Evolutionary conservation across 2,329 filamentous ascomycete species (phyloP), one percentile per base, ranked within the genome.

Genomic region (Phyllachora maydis): DNA sequence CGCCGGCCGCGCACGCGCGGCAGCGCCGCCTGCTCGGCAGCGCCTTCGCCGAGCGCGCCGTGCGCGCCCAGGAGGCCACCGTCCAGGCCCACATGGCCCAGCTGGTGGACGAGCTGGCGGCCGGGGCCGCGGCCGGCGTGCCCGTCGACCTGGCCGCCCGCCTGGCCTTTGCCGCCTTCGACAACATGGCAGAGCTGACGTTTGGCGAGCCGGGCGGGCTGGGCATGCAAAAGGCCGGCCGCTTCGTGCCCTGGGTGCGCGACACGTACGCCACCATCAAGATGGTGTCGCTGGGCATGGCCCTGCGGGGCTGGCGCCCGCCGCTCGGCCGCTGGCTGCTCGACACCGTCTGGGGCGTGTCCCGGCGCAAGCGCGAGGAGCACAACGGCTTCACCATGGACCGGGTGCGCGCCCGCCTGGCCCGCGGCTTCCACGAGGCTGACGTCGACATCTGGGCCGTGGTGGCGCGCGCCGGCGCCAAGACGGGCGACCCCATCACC

Each of bases 171-270:
- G 19, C 22, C 3, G 19, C 22, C 3, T 26, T 26, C 14, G 24
- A 26, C 15, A 21, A 22, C 8, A 22, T 26, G 24, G 24, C 32
- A 5, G 33, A 38, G 14, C 29, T 40, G 2, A 20, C 26, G 18
- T 40, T 40, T 22, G 36, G 36, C 3, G 27, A 21, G 12, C 38
- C 35, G 2, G n/a, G n/a, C n/a, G n/a, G n/a, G n/a, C 38, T 40
- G 23, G 24, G 38, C 19, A 28, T 34, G 14, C 37, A 40, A 18
- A 35, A 40, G 18, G 36, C 37, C 3, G 22, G 32, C 0, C 39
- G 35, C 15, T 26, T 24, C 1, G 16, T 39, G 4, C 35, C 31
- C 13, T 8, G 4, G 4, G 16, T 33, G 4, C 34, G n/a, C n/a
- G n/a, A n/a, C n/a, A n/a, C 33, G 3, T 27, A 35, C 6, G 26